Evolutionary conservation across 2,329 filamentous ascomycete species (phyloP), one percentile per base, ranked within the genome.

Genomic region (Macroventuria anomochaeta): DNA sequence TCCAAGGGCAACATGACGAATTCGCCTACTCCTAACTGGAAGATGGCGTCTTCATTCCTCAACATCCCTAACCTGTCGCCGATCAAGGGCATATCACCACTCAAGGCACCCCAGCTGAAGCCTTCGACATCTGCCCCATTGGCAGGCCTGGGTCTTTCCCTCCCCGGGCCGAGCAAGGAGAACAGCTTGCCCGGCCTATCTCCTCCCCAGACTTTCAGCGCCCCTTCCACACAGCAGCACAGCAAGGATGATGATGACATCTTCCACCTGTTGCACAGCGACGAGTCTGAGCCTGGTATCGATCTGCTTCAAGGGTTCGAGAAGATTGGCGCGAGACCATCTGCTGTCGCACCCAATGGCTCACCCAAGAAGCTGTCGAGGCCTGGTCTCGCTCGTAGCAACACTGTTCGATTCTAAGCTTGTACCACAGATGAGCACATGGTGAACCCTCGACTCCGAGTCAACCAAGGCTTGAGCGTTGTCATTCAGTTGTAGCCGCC

Each of bases 291-390:
- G 53, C 85, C 87, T 54, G 75, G 82, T 12, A 81, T 91, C 43
- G 89, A 92, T 64, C 87, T 92, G 60, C 81, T 89, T 38, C 86
- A 90, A 67, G 88, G 88, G 8, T 92, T 91, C 65, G 85, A 88
- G 69, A 89, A 87, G 76, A 91, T 92, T 69, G 88, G 88, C 43
- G 70, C 74, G 5, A 57, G 69, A 23, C 51, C 63, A 2, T 62
- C 67, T 20, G 63, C 64, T 37, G 67, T 73, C 31, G 71, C 71
- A 5, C 61, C 69, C 7, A 73, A 74, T 29, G 72, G 71, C 26
- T 73, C 71, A 20, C 71, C 71, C 11, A 59, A 68, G 52, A 73
- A 73, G 63, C 62, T 67, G 28, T 47, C 58, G 8, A 64, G 70
- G 15, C 70, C 71, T 12, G 49, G 64, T 43, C 59, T 74, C 39